Evolutionary conservation across 164 flowering plant species (phyloP), one percentile per base, ranked within the genome.

Genomic region (Buxus sempervirens): DNA sequence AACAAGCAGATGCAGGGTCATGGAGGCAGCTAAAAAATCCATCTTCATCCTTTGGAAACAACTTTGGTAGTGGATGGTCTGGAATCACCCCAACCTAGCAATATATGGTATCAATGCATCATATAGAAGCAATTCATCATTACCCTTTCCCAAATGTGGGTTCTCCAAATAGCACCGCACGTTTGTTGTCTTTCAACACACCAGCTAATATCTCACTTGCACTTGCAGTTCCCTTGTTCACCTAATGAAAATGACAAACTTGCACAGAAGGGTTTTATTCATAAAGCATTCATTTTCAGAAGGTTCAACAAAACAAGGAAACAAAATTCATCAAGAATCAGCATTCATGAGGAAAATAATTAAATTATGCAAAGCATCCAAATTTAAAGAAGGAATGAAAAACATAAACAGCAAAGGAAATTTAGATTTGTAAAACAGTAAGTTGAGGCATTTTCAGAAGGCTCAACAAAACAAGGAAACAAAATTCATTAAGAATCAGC

Each of bases 61-160:
- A 80, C 21, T 69, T 76, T 23, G 99, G 98, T 26, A 96, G 76
- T 24, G 98, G 96, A 76, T 86, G 90, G 73, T 92, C 98, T 15
- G 99, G 99, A 63, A 82, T 83, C 65, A 96, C 88, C 15, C 98
- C 98, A 57, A 96, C 95, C 99, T 80, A 22, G 60, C 54, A 57
- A 58, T 23, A 28, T 56, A 56, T 49, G 28, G 67, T 41, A 70
- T 12, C 18, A 57, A 3, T 32, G 38, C 4, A 53, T 25, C 9
- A 9, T 14, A 42, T 0, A 58, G 62, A 56, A 63, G 60, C 18
- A 74, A 25, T 22, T n/a, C 65, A 20, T 1, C 4, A 5, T 66
- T 83, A 96, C 99, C 99, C 99, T 85, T 96, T 96, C 24, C 99
- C 99, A 83, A 58, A 96, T 60, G 99, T 96, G 24, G 91, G 93